phyloP scores from a whole-genome alignment of 192 early-diverging fungal genomes.

The Coemansia sp. region DNA sequence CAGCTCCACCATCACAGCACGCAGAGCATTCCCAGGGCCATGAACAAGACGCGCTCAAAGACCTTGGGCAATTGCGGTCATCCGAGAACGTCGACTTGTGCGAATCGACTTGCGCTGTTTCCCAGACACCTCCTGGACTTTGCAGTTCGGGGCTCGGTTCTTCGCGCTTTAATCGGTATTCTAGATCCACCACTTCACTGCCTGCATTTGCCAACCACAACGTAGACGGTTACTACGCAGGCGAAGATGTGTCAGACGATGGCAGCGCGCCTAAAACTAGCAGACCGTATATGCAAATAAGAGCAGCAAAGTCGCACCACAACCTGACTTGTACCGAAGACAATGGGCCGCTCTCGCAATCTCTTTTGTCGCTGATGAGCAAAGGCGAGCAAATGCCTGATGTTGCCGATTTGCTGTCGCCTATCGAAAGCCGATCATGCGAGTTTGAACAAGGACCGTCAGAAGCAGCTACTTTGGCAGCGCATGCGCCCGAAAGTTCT shows the following conservation, averaged over 20 bases:
- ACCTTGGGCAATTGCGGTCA: background rate
- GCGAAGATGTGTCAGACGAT: background rate
- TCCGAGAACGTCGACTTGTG: background rate
- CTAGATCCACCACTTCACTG: slow-evolving; percentile 44
- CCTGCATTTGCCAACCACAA: slow-evolving; percentile 17
- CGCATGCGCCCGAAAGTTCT: slow-evolving; percentile 3
- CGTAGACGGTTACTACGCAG: background rate
- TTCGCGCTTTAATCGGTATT: slow-evolving; percentile 18
- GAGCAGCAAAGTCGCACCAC: slow-evolving; percentile 43
- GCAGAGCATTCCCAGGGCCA: background rate
- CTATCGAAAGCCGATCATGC: slow-evolving; percentile 17
- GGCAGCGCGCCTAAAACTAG: background rate
- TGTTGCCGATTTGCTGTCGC: slow-evolving; percentile 29
- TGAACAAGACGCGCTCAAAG: background rate
- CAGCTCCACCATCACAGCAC: slow-evolving; percentile 22
- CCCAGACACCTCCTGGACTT: background rate
- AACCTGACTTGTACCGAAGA: slow-evolving; percentile 24
- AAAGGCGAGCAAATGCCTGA: slow-evolving; percentile 40
- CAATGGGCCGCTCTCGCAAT: slow-evolving; percentile 22
- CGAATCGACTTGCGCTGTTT: background rate
- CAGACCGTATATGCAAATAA: background rate
- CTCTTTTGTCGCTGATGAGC: slow-evolving; percentile 34
- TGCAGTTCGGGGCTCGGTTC: background rate
- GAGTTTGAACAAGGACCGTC: slow-evolving; percentile 21
- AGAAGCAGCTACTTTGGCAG: slow-evolving; percentile 17